Percentiles rank a stretch among this genome's conserved stretches.
Conservation (phyloP, 2,329 filamentous ascomycete genomes). For the Exophiala calicioides region DNA sequence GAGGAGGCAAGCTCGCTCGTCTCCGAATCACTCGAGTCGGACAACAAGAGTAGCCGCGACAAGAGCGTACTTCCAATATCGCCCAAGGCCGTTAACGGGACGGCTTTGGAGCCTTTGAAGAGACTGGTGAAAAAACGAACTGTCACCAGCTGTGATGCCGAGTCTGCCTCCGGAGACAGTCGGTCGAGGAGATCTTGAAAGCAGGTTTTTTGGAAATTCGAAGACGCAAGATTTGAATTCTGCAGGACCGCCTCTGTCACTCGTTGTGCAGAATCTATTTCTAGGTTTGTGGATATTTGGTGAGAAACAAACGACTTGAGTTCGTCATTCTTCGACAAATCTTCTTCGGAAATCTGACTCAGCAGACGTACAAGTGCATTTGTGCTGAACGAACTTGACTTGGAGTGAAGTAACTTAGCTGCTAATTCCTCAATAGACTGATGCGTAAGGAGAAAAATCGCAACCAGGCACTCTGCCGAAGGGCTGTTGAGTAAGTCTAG, state of each 20-base stretch:
- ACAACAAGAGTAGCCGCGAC: slow-evolving; percentile 25
- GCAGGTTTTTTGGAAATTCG: slow-evolving; percentile 37
- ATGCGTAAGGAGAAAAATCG: slow-evolving; percentile 58
- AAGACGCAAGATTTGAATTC: slow-evolving; percentile 37
- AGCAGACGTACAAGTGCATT: slow-evolving; percentile 17
- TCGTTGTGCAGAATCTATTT: slow-evolving; percentile 20
- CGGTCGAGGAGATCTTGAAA: slow-evolving; percentile 23
- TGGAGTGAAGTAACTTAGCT: slow-evolving; percentile 37
- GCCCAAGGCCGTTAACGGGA: background rate
- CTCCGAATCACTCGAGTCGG: slow-evolving; percentile 19
- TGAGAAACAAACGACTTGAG: slow-evolving; percentile 36
- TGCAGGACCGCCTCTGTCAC: slow-evolving; percentile 38
- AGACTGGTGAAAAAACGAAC: slow-evolving; percentile 15
- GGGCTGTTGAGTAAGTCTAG: slow-evolving; percentile 65
- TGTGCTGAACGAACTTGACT: slow-evolving; percentile 28
- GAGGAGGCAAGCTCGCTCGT: slow-evolving; percentile 20
- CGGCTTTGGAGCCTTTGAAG: background rate
- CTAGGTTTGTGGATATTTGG: slow-evolving; percentile 41
- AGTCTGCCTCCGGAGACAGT: slow-evolving; percentile 21
- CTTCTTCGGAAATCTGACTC: slow-evolving; percentile 9
- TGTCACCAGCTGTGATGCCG: slow-evolving; percentile 12
- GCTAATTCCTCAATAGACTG: slow-evolving; percentile 38
- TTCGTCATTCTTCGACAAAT: slow-evolving; percentile 6
- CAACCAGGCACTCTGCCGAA: slow-evolving; percentile 66
- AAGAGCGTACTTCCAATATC: slow-evolving; percentile 11